Conservation (phyloP, 768 basidiomycete genomes). For the Collybiopsis luxurians region DNA sequence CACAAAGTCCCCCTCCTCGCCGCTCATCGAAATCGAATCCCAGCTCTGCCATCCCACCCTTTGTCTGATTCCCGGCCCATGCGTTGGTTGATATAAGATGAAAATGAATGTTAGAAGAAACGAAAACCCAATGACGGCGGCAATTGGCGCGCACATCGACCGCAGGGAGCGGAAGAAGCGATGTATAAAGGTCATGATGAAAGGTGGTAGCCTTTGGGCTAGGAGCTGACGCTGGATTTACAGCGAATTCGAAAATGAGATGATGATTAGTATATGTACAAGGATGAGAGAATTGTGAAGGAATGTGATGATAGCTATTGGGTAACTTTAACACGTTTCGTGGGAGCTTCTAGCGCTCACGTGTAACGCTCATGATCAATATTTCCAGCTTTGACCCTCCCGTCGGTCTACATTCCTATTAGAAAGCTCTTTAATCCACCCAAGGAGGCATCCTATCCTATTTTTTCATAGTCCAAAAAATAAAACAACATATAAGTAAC, state of each 20-base stretch:
- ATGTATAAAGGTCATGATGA: background rate
- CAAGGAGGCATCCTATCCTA: too few species aligned
- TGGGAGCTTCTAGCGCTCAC: too few species aligned
- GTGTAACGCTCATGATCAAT: too few species aligned
- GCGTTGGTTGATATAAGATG: constrained; percentile 76
- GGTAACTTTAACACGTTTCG: too few species aligned
- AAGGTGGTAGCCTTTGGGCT: background rate
- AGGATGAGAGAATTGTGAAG: background rate
- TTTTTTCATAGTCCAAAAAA: too few species aligned
- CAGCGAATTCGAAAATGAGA: background rate
- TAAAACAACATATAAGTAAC: too few species aligned
- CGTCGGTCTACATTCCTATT: too few species aligned
- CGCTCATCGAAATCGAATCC: constrained; percentile 53
- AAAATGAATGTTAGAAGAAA: constrained; percentile 74
- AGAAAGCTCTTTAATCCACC: too few species aligned
- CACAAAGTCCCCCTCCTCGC: constrained; percentile 2
- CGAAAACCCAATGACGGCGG: constrained; percentile 63
- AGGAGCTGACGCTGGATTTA: background rate
- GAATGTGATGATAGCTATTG: background rate
- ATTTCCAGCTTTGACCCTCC: background rate
- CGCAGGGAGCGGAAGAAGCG: constrained; percentile 47
- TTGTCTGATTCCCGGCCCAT: constrained; percentile 68
- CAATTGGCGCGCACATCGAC: constrained; percentile 55
- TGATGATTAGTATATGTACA: background rate
- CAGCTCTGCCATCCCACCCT: constrained; percentile 88